phyloP scores from a whole-genome alignment of 306 rosid genomes.

The Dalbergia cochinchinensis region DNA sequence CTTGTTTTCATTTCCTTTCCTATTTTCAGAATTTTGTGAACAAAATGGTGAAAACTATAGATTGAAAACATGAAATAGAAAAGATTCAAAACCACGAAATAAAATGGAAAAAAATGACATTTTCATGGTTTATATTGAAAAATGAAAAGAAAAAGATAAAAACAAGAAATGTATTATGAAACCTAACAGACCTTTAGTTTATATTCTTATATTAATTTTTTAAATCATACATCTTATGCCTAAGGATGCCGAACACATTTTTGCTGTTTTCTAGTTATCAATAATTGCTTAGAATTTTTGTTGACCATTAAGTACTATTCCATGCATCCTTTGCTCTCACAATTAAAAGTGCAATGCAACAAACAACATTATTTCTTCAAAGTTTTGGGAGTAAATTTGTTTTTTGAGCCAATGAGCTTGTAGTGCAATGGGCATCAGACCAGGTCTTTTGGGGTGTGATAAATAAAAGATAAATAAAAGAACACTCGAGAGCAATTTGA shows the following conservation, averaged over 20 bases:
- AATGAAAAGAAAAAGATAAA: no score
- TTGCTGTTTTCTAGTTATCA: conserved; percentile 7
- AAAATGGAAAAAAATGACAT: no score
- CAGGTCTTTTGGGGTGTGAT: not conserved
- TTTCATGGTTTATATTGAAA: no score
- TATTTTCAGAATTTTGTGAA: no score
- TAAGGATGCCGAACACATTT: conserved; percentile 12
- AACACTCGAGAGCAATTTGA: no score
- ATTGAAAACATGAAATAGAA: no score
- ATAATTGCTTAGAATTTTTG: not conserved
- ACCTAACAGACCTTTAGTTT: not conserved
- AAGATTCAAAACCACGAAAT: no score
- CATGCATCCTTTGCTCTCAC: not conserved
- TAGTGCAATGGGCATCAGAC: not conserved
- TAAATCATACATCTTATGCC: not conserved
- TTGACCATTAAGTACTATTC: conserved; percentile 17
- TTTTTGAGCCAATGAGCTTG: not conserved
- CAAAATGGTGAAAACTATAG: no score
- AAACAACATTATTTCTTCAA: not conserved
- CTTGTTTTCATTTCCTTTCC: no score
- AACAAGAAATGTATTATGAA: no score
- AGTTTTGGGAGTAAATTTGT: not conserved
- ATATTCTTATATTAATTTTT: not conserved
- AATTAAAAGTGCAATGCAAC: not conserved
- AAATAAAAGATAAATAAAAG: no score